These are phyloP conservation scores for Agapanthus africanus DNA, from an alignment of 106 monocot species.

Conservation along the genomic window DNA sequence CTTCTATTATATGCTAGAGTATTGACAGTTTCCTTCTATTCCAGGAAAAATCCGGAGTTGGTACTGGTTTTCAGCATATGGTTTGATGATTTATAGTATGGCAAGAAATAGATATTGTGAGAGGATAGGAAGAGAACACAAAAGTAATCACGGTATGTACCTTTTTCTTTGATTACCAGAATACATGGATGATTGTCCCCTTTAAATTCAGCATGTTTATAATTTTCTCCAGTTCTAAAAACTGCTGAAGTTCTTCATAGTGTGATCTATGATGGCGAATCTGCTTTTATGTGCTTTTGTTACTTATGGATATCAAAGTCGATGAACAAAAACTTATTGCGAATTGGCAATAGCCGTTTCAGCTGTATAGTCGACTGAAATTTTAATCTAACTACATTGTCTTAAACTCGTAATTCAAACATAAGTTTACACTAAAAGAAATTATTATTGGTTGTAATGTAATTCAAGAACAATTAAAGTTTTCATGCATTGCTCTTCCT, in stretches of 20 bases:
- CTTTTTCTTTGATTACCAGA: not conserved
- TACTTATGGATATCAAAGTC: not conserved
- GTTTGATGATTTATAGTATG: conserved; percentile 88
- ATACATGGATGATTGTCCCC: not conserved
- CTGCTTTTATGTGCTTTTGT: not conserved
- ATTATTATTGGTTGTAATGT: no score
- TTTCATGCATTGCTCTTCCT: no score
- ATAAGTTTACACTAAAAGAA: no score
- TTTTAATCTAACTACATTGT: no score
- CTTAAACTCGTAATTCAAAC: no score
- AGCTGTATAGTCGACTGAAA: not conserved
- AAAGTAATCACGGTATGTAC: conserved; percentile 90
- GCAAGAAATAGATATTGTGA: conserved; percentile 93
- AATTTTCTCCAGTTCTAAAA: not conserved
- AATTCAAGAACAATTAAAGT: no score
- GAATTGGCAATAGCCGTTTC: not conserved
- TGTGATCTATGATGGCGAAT: not conserved
- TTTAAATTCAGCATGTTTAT: not conserved
- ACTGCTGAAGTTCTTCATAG: not conserved
- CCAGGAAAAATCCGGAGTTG: conserved; percentile 84
- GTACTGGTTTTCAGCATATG: conserved; percentile 91
- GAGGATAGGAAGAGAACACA: conserved; percentile 92
- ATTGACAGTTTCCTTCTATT: conserved; percentile 12
- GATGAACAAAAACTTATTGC: not conserved
- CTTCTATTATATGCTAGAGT: not conserved